These are phyloP conservation scores for Naganishia cerealis DNA, from an alignment of 1,284 basidiomycete genomes.

Conservation along the genomic window DNA sequence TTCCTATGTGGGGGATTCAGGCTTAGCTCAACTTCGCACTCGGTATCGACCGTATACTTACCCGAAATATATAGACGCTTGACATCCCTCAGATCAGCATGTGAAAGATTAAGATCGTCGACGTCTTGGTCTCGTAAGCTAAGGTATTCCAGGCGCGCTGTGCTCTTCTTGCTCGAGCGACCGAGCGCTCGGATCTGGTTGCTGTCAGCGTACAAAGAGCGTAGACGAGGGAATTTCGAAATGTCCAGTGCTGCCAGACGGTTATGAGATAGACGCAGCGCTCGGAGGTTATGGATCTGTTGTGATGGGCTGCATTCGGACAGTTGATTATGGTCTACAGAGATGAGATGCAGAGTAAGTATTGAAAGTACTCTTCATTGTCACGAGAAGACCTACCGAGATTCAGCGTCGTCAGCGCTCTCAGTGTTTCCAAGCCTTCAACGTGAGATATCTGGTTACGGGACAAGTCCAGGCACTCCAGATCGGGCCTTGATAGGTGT, in stretches of 20 bases:
- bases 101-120: conserved; percentile 61
- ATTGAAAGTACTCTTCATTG: no score
- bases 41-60: conserved; percentile 52
- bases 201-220: conserved; percentile 89
- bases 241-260: conserved; percentile 69
- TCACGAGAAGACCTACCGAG: conserved; percentile 64
- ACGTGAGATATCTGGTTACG: conserved; percentile 70
- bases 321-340: conserved; percentile 68
- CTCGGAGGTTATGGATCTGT: conserved; percentile 69
- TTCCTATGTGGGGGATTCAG: conserved; percentile 42
- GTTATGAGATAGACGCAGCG: conserved; percentile 83
- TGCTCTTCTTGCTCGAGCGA: conserved; percentile 60
- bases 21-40: not conserved
- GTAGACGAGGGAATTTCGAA: conserved; percentile 67
- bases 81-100: conserved; percentile 77
- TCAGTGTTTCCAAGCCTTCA: conserved; percentile 64
- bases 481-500: conserved; percentile 61
- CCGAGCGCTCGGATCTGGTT: conserved; percentile 64
- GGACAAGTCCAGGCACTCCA: conserved; percentile 81
- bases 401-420: conserved; percentile 70
- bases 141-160: conserved; percentile 77
- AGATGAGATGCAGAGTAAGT: not conserved
- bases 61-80: conserved; percentile 92
- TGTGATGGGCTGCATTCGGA: not conserved
- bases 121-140: conserved; percentile 85